These are phyloP conservation scores for Obelidium mucronatum DNA, from an alignment of 192 early-diverging fungal species.

Conservation along the genomic window DNA sequence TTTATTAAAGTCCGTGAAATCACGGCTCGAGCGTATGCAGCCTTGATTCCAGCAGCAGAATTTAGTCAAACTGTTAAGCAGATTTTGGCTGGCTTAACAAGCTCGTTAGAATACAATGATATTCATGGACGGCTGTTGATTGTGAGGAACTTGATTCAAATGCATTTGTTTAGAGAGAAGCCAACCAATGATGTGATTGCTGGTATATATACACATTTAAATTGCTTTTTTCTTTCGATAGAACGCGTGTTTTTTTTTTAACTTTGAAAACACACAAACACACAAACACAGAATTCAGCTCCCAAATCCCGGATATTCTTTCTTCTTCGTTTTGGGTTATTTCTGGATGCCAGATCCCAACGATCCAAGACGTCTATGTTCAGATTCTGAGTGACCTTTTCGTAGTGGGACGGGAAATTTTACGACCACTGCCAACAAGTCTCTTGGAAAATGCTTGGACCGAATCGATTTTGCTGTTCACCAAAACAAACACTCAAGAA, in stretches of 20 bases:
- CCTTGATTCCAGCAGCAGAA: conserved; percentile 73
- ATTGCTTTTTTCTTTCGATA: not conserved
- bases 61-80: conserved; percentile 59
- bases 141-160: conserved; percentile 72
- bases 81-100: conserved; percentile 53
- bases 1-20: conserved; percentile 83
- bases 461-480: conserved; percentile 39
- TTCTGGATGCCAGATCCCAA: not conserved
- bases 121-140: conserved; percentile 81
- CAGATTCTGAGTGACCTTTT: not conserved
- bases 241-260: not conserved
- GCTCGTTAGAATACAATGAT: conserved; percentile 56
- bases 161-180: conserved; percentile 60
- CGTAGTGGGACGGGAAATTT: not conserved
- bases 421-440: conserved; percentile 12
- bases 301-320: not conserved
- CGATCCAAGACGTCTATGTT: conserved; percentile 29
- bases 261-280: not conserved
- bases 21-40: conserved; percentile 80
- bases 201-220: no score
- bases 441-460: conserved; percentile 38
- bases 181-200: conserved; percentile 48
- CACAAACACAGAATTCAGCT: conserved; percentile 30
- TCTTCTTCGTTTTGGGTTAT: conserved; percentile 19
- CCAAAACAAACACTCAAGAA: not conserved